Conservation (phyloP, 345 rosid genomes). For the Salix caprea region DNA sequence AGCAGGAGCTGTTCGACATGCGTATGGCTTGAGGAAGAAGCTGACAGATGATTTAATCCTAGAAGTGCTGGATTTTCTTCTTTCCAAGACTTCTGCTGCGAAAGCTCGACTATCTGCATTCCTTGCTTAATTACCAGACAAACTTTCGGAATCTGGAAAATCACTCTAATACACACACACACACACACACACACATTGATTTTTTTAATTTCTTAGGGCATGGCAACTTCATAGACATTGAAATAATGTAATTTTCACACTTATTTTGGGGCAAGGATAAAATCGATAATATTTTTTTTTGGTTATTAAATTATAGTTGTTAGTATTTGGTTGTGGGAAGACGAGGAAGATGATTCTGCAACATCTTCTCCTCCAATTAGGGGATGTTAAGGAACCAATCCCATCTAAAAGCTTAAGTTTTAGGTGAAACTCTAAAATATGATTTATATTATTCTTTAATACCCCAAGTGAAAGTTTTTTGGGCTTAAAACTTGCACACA, state of each 20-base stretch:
- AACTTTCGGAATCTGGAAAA: not conserved
- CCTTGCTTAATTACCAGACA: not conserved
- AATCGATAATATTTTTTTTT: not conserved
- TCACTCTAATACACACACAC: not conserved
- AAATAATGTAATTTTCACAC: no score
- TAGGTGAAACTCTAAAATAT: no score
- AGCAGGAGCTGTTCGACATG: not conserved
- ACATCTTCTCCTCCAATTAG: slow-evolving; percentile 41
- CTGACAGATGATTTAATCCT: not conserved
- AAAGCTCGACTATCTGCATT: not conserved
- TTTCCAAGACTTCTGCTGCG: not conserved
- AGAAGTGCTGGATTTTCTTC: not conserved
- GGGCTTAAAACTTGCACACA: no score
- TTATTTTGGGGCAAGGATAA: no score
- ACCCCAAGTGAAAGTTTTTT: no score
- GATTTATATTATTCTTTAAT: no score
- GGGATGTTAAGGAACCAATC: no score
- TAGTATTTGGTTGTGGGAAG: slow-evolving; percentile 33
- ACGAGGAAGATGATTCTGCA: slow-evolving; percentile 83
- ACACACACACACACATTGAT: no score
- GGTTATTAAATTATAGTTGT: no score
- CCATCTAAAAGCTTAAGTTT: no score
- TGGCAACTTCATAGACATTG: not conserved
- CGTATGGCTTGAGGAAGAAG: not conserved
- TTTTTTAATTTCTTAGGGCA: not conserved